phyloP scores from a whole-genome alignment of 2,329 filamentous ascomycete species.

The Esteya vermicola region DNA sequence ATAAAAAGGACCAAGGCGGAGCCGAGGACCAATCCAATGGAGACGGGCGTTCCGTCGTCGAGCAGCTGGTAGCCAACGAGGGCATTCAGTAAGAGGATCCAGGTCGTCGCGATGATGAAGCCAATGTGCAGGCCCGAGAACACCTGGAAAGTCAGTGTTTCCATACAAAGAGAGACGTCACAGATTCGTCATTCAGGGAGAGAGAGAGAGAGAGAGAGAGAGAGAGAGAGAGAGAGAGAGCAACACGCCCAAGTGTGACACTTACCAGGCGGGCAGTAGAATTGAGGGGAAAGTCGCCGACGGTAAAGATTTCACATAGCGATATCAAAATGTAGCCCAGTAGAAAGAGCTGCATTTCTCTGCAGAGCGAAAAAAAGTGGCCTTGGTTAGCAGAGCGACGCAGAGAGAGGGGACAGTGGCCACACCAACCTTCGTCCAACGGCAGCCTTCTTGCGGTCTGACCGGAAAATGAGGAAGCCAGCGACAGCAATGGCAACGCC shows the following conservation, averaged over 20 bases:
- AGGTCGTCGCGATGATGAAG: slow-evolving; percentile 73
- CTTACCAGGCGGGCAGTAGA: slow-evolving; percentile 57
- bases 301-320: slow-evolving; percentile 92
- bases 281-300: slow-evolving; percentile 73
- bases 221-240: no score
- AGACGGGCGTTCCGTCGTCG: slow-evolving; percentile 82
- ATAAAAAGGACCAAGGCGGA: slow-evolving; percentile 66
- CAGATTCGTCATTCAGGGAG: no score
- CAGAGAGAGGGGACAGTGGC: no score
- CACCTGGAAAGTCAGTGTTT: slow-evolving; percentile 33
- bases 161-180: no score
- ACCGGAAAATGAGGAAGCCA: slow-evolving; percentile 57
- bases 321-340: slow-evolving; percentile 72
- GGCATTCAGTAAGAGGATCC: slow-evolving; percentile 85
- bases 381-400: no score
- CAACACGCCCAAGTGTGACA: no score
- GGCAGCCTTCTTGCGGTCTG: slow-evolving; percentile 81
- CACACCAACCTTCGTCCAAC: slow-evolving; percentile 71
- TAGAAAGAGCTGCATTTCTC: slow-evolving; percentile 95
- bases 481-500: slow-evolving; percentile 60
- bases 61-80: slow-evolving; percentile 85
- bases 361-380: no score
- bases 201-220: no score
- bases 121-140: slow-evolving; percentile 88
- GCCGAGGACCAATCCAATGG: slow-evolving; percentile 56